Evolutionary conservation across 352 stramenopile species (phyloP), one percentile per base, ranked within the genome.

Genomic region (Albugo candida): DNA sequence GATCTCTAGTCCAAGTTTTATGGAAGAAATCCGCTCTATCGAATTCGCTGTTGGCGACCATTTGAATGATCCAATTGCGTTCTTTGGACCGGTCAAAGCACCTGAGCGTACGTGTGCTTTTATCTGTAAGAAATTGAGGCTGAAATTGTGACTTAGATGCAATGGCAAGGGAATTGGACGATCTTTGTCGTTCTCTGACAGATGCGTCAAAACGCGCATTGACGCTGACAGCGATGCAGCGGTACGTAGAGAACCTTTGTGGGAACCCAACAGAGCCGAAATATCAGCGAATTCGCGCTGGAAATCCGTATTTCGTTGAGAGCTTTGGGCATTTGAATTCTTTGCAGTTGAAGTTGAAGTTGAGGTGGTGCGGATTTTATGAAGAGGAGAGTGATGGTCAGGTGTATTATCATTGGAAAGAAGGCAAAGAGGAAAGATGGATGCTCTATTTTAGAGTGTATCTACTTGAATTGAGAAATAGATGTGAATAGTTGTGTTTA

Each of bases 161-260:
- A 16, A 38, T 63, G 20, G 41, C 49, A 13, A 39, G 36, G 5
- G 38, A 54, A 8, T 13, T 53, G 1, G 17, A 58, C 10, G 46
- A 13, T 2, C 19, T 36, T 50, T 13, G 49, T 18, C 18, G 1
- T 18, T 21, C 17, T 24, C 52, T 16, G 17, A 39, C 12, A 27
- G n/a, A 21, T 31, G 48, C 37, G 4, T 34, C 42, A 36, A n/a
- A 16, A 79, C 63, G 54, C 1, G 10, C 14, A 2, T 54, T 51
- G 51, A 51, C 14, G 38, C 8, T 43, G 17, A 24, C 17, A 43
- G 38, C 38, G 17, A 43, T 43, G 38, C 49, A 67, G n/a, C 67
- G 69, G 4, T 91, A 87, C 50, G 24, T 91, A 19, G 61, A 63
- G 11, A 87, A 87, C 51, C 68, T 91, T n/a, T 52, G 55, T 0